Percentiles rank a stretch among this genome's conserved stretches.
phyloP scores from a whole-genome alignment of 2,329 filamentous ascomycete genomes.

The Aspergillus pseudotamarii region DNA sequence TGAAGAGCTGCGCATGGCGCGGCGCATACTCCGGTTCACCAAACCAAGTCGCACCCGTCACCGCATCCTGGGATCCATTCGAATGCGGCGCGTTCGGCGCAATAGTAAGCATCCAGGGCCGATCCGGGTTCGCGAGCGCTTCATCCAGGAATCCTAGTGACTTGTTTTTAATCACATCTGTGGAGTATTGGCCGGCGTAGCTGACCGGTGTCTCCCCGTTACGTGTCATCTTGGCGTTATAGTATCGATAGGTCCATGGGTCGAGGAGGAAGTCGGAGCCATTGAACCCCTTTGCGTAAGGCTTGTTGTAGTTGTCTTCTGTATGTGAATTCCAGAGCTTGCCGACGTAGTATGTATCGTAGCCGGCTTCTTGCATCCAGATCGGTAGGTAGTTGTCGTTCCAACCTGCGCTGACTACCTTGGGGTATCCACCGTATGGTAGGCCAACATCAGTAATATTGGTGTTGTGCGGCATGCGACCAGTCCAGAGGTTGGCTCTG shows the following conservation, averaged over 20 bases:
- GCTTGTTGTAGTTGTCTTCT: constrained; percentile 62
- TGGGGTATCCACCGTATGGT: constrained; percentile 57
- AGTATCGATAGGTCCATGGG: constrained; percentile 68
- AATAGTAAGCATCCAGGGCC: constrained; percentile 68
- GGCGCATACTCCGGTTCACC: constrained; percentile 44
- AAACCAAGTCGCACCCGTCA: constrained; percentile 24
- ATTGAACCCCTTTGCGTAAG: constrained; percentile 62
- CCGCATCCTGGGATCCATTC: constrained; percentile 37
- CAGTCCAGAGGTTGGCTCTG: constrained; percentile 64
- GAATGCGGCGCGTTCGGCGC: constrained; percentile 68
- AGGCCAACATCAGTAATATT: constrained; percentile 60
- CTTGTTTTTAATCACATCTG: constrained; percentile 61
- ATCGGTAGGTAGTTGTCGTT: constrained; percentile 70
- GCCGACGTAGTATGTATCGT: constrained; percentile 70
- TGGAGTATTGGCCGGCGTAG: constrained; percentile 57
- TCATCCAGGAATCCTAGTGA: constrained; percentile 62
- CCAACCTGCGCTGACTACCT: constrained; percentile 66
- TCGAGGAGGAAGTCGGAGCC: constrained; percentile 64
- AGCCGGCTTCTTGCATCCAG: constrained; percentile 70
- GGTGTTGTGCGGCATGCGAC: constrained; percentile 67
- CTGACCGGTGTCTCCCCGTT: constrained; percentile 58
- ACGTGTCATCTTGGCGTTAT: constrained; percentile 63
- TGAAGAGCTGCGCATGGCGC: constrained; percentile 63
- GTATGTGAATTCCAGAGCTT: constrained; percentile 71
- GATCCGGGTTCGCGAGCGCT: constrained; percentile 49